Evolutionary conservation across 345 rosid species (phyloP).

Genomic region (Citropsis articulata): DNA sequence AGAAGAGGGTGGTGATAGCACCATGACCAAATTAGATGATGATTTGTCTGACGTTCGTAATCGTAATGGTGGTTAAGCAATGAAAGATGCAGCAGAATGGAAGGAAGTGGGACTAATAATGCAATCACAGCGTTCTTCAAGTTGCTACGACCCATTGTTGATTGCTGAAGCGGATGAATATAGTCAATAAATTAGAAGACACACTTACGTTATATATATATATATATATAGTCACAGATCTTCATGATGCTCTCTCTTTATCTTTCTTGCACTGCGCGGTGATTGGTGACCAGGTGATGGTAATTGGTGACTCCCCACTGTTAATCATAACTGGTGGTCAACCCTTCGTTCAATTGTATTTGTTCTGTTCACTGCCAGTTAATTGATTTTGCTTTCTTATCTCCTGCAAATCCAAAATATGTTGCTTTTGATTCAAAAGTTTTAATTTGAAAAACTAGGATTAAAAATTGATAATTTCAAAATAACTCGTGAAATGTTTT

Average conservation of each 20-base stretch:
- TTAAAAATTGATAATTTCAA: too few species aligned
- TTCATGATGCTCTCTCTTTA: too few species aligned
- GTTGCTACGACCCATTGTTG: slow-evolving; percentile 22
- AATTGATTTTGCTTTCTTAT: background rate
- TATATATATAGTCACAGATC: too few species aligned
- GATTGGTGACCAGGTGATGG: background rate
- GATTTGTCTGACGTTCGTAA: slow-evolving; percentile 7
- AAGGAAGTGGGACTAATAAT: slow-evolving; percentile 73
- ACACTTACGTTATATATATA: too few species aligned
- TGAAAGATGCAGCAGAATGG: slow-evolving; percentile 55
- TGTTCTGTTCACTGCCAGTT: background rate
- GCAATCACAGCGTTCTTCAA: slow-evolving; percentile 61
- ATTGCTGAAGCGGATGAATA: too few species aligned
- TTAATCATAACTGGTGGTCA: background rate
- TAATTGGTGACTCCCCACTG: background rate
- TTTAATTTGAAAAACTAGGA: too few species aligned
- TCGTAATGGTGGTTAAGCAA: slow-evolving; percentile 43
- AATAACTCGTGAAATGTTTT: background rate
- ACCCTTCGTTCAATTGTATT: too few species aligned
- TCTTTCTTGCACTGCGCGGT: too few species aligned
- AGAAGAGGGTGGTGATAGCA: slow-evolving; percentile 78
- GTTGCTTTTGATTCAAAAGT: too few species aligned
- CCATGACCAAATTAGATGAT: slow-evolving; percentile 55
- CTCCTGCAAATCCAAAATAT: too few species aligned
- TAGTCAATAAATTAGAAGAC: too few species aligned